Evolutionary conservation across 306 rosid genomes (phyloP).

Genomic region (Sindora glabra): DNA sequence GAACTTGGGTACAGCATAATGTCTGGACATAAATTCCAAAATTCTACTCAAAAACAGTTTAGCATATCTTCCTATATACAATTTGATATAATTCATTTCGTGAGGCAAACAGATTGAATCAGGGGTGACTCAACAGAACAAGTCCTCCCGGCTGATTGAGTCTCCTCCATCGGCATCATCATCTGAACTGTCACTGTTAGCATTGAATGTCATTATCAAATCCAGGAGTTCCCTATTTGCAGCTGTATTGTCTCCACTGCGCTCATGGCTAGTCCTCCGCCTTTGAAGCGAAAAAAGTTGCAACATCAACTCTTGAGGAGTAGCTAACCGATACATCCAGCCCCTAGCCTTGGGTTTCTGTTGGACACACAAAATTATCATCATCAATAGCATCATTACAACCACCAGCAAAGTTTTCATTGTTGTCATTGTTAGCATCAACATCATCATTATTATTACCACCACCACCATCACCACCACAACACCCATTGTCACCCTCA

Average conservation of each 20-base stretch:
- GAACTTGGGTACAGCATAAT: too few species aligned
- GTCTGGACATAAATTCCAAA: too few species aligned
- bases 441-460: background rate
- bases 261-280: constrained; percentile 34
- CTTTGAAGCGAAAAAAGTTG: constrained; percentile 65
- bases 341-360: constrained; percentile 76
- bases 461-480: background rate
- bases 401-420: constrained; percentile 34
- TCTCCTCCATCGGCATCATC: constrained; percentile 45
- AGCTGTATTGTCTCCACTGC: constrained; percentile 30
- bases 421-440: constrained; percentile 23
- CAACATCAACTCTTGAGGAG: constrained; percentile 58
- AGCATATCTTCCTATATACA: too few species aligned
- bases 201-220: constrained; percentile 44
- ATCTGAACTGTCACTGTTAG: constrained; percentile 40
- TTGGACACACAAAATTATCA: constrained; percentile 40
- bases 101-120: too few species aligned
- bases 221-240: constrained; percentile 41
- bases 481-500: background rate
- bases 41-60: too few species aligned
- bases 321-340: constrained; percentile 65
- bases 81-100: too few species aligned
- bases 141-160: constrained; percentile 41
- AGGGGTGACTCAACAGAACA: constrained; percentile 42
- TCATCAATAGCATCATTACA: constrained; percentile 40